phyloP scores from a whole-genome alignment of 1,284 basidiomycete genomes.

The Schizophyllum commune region DNA sequence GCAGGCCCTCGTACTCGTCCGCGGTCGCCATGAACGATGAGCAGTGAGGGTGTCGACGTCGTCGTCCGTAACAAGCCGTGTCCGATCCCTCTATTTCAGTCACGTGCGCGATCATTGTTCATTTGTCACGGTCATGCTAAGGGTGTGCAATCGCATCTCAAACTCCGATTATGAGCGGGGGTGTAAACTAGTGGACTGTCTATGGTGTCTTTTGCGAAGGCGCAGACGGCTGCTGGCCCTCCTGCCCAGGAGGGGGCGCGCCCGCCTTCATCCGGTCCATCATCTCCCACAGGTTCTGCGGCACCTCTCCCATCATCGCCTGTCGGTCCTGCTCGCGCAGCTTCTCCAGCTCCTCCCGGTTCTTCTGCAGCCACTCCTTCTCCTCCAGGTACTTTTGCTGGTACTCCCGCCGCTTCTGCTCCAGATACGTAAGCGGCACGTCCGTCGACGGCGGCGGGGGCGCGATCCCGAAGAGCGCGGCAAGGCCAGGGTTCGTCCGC shows the following conservation, averaged over 20 bases:
- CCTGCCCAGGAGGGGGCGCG: background rate
- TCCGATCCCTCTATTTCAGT: too few species aligned
- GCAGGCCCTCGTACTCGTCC: constrained; percentile 66
- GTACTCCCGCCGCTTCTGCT: constrained; percentile 83
- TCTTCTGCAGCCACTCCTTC: constrained; percentile 78
- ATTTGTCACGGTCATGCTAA: too few species aligned
- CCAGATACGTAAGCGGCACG: constrained; percentile 80
- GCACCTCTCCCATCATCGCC: constrained; percentile 47
- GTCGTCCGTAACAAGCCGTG: too few species aligned
- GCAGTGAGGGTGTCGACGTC: too few species aligned
- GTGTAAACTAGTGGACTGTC: too few species aligned
- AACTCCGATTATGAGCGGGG: too few species aligned
- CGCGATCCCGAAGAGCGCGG: constrained; percentile 13
- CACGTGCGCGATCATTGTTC: too few species aligned
- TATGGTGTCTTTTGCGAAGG: too few species aligned
- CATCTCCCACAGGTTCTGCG: constrained; percentile 38
- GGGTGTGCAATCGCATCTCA: too few species aligned
- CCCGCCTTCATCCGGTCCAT: constrained; percentile 21
- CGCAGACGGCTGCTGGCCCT: too few species aligned
- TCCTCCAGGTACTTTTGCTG: constrained; percentile 83
- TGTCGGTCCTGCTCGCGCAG: constrained; percentile 79
- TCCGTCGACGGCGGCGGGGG: constrained; percentile 7
- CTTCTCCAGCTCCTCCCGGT: constrained; percentile 77
- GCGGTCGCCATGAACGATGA: constrained; percentile 37
- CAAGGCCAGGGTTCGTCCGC: background rate